These are phyloP conservation scores for Balakata baccata DNA, from an alignment of 345 rosid species.

Conservation along the genomic window DNA sequence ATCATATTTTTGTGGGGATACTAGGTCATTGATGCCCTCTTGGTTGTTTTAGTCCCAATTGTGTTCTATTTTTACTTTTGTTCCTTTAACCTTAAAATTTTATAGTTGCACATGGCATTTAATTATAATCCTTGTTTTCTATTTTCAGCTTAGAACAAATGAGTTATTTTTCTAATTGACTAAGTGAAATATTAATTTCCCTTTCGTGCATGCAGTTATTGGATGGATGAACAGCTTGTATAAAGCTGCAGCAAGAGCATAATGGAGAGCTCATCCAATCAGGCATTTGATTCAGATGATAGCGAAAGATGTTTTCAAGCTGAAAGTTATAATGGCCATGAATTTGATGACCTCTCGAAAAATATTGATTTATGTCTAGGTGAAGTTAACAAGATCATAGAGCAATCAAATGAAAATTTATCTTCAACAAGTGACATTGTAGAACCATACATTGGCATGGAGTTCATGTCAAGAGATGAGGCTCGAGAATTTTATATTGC, in stretches of 20 bases:
- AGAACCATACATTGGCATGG: constrained; percentile 41
- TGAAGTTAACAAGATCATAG: constrained; percentile 38
- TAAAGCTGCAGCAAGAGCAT: constrained; percentile 3
- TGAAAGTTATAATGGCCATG: constrained; percentile 31
- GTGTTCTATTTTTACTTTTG: not conserved
- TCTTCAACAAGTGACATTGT: constrained; percentile 12
- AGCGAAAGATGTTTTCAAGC: constrained; percentile 30
- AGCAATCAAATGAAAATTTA: constrained; percentile 30
- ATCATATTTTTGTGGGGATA: too few relatives aligned
- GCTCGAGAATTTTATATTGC: constrained; percentile 47
- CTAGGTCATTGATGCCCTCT: too few relatives aligned
- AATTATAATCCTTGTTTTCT: not conserved
- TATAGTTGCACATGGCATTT: not conserved
- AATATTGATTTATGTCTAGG: constrained; percentile 32
- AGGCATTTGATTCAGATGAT: constrained; percentile 38
- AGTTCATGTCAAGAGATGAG: constrained; percentile 46
- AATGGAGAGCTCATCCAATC: constrained; percentile 41
- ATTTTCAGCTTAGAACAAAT: not conserved
- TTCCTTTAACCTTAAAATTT: not conserved
- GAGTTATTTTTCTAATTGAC: not conserved
- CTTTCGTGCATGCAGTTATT: constrained; percentile 1
- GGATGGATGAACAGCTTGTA: constrained; percentile 18
- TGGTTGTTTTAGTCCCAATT: not conserved
- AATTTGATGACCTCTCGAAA: constrained; percentile 30
- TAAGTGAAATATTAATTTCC: not conserved